Evolutionary conservation across 192 early-diverging fungal species (phyloP).

Genomic region (Coemansia sp.): DNA sequence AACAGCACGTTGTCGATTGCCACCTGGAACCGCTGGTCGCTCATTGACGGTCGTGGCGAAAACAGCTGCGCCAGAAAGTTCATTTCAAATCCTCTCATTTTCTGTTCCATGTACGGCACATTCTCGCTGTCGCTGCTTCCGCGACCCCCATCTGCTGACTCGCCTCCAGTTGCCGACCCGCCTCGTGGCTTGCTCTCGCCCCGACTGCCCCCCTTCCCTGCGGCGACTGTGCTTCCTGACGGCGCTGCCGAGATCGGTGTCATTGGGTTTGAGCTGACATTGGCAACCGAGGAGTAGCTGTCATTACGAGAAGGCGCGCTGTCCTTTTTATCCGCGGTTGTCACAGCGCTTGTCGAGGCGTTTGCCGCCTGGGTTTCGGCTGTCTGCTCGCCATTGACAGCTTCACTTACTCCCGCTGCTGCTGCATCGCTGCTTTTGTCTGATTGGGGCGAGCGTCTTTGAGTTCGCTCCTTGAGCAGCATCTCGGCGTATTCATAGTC

Average conservation of each 20-base stretch:
- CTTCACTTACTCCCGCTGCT: background rate
- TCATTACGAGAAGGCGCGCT: conserved; percentile 18
- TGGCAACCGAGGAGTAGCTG: conserved; percentile 24
- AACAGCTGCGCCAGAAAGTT: conserved; percentile 79
- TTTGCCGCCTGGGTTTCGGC: too few species aligned
- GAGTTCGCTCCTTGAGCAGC: conserved; percentile 20
- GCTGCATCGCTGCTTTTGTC: conserved; percentile 1
- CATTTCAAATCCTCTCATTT: conserved; percentile 68
- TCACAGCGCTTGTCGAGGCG: too few species aligned
- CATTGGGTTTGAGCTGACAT: conserved; percentile 14
- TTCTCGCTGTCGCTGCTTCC: background rate
- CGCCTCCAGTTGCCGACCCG: background rate
- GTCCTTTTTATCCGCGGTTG: conserved; percentile 2
- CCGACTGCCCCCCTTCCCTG: conserved; percentile 4
- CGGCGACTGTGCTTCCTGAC: background rate
- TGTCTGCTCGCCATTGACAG: too few species aligned
- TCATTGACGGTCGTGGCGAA: conserved; percentile 76
- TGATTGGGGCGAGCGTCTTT: conserved; percentile 9
- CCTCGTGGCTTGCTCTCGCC: conserved; percentile 10
- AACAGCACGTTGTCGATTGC: conserved; percentile 83
- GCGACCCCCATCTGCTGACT: background rate
- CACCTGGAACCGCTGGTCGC: conserved; percentile 83
- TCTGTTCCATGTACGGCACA: conserved; percentile 22
- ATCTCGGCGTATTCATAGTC: conserved; percentile 36
- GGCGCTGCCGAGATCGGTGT: conserved; percentile 8